Conservation (phyloP, 1,139 yeast genomes). For the Taiozyma sp. region DNA sequence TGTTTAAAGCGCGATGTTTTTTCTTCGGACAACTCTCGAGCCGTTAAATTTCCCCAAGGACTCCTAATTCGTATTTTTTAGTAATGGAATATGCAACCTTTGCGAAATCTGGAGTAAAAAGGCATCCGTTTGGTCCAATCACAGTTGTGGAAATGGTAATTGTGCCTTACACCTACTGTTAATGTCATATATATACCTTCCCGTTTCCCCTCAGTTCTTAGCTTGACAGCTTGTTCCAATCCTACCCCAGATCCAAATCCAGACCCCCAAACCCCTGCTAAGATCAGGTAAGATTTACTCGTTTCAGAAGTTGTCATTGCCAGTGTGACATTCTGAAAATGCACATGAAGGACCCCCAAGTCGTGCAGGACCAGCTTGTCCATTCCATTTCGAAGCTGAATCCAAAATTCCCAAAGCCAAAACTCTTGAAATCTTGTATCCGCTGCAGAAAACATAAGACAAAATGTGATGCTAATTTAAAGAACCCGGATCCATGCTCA, state of each 20-base stretch:
- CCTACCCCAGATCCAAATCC: too few relatives aligned
- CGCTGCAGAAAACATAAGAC: conserved; percentile 65
- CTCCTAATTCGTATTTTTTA: too few relatives aligned
- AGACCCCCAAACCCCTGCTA: too few relatives aligned
- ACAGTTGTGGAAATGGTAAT: neutral
- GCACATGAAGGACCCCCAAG: neutral
- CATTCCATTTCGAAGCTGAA: neutral
- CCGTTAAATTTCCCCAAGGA: neutral
- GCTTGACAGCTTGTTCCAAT: too few relatives aligned
- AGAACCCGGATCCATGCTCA: conserved; percentile 53
- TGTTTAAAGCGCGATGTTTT: neutral
- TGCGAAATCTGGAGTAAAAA: neutral
- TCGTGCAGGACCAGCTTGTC: neutral
- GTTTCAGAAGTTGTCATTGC: neutral
- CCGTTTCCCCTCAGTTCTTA: neutral
- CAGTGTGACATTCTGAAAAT: too few relatives aligned
- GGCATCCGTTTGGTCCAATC: neutral
- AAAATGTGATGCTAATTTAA: conserved; percentile 51
- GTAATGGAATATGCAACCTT: neutral
- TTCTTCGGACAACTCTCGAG: neutral
- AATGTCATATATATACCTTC: neutral
- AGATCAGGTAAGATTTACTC: neutral
- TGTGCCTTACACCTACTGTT: neutral
- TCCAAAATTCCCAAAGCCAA: conserved; percentile 29
- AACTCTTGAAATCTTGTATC: conserved; percentile 53